These are phyloP conservation scores for Casuarina equisetifolia DNA, from an alignment of 306 rosid genomes.

Conservation along the genomic window DNA sequence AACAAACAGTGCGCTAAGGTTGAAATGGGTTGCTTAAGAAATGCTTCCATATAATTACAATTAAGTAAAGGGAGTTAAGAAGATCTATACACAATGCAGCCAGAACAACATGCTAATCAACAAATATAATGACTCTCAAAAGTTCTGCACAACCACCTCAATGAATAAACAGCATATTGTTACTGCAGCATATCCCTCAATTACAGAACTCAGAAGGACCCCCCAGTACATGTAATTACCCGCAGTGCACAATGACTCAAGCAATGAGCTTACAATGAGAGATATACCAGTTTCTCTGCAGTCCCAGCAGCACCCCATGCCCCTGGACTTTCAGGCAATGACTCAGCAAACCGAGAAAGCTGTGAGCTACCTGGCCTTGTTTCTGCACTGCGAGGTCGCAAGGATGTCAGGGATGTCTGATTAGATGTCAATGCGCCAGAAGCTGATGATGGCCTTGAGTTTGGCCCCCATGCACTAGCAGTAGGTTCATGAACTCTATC, in stretches of 20 bases:
- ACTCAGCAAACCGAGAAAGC: slow-evolving; percentile 92
- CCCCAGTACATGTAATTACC: not conserved
- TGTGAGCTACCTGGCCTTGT: slow-evolving; percentile 96
- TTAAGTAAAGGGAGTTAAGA: not conserved
- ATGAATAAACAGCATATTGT: not conserved
- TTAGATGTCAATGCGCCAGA: slow-evolving; percentile 75
- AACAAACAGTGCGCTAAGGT: not conserved
- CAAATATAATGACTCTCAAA: not conserved
- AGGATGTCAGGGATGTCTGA: slow-evolving; percentile 61
- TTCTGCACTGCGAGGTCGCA: slow-evolving; percentile 98
- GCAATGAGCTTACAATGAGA: slow-evolving; percentile 19
- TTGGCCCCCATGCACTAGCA: slow-evolving; percentile 69
- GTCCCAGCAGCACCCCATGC: slow-evolving; percentile 81
- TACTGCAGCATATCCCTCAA: not conserved
- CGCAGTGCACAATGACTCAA: slow-evolving; percentile 10
- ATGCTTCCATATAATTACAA: not conserved
- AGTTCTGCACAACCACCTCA: not conserved
- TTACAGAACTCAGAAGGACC: not conserved
- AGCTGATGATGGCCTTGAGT: slow-evolving; percentile 93
- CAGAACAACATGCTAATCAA: not conserved
- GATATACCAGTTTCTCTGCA: slow-evolving; percentile 74
- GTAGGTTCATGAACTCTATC: slow-evolving; percentile 71
- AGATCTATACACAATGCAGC: not conserved
- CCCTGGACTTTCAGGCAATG: slow-evolving; percentile 58
- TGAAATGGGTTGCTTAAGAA: not conserved